These are phyloP conservation scores for Didymella lethalis DNA, from an alignment of 2,329 filamentous ascomycete genomes.

Conservation along the genomic window DNA sequence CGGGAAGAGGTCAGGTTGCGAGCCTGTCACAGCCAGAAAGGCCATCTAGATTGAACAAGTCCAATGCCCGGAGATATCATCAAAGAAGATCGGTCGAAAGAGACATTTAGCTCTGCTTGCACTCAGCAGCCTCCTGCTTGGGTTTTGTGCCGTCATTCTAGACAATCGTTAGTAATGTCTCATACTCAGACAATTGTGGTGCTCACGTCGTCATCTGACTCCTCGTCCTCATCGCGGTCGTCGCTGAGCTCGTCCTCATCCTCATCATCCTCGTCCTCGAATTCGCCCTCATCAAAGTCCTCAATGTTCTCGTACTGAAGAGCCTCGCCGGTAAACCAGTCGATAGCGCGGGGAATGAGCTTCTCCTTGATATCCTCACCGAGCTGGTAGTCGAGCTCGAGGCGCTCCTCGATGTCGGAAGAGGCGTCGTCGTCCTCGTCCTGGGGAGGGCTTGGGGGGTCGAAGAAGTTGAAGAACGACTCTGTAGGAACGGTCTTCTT, in stretches of 20 bases:
- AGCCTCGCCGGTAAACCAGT: slow-evolving; percentile 99
- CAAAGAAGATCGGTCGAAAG: slow-evolving; percentile 30
- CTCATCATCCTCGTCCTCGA: slow-evolving; percentile 91
- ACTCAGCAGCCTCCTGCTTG: slow-evolving; percentile 56
- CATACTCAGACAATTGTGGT: background rate
- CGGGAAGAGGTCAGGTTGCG: slow-evolving; percentile 25
- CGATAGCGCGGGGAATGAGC: slow-evolving; percentile 95
- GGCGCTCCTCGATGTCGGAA: slow-evolving; percentile 93
- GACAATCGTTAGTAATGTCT: slow-evolving; percentile 22
- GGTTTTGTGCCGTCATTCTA: slow-evolving; percentile 55
- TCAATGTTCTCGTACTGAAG: slow-evolving; percentile 95
- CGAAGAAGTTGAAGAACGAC: slow-evolving; percentile 98
- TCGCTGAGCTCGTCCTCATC: slow-evolving; percentile 87
- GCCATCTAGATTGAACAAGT: slow-evolving; percentile 44
- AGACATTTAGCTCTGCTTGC: slow-evolving; percentile 54
- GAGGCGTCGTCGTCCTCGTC: slow-evolving; percentile 78
- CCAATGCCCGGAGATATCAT: slow-evolving; percentile 30
- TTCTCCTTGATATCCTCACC: slow-evolving; percentile 99
- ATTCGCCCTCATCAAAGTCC: slow-evolving; percentile 81
- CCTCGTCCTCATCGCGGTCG: slow-evolving; percentile 76
- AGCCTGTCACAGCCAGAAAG: slow-evolving; percentile 22
- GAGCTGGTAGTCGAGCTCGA: slow-evolving; percentile 98
- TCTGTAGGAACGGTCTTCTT: slow-evolving; percentile 99
- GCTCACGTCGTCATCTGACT: slow-evolving; percentile 53
- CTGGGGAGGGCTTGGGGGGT: slow-evolving; percentile 84